Base-by-base conservation (phyloP, 1,284 basidiomycete species). In the Agroathelia rolfsii region DNA sequence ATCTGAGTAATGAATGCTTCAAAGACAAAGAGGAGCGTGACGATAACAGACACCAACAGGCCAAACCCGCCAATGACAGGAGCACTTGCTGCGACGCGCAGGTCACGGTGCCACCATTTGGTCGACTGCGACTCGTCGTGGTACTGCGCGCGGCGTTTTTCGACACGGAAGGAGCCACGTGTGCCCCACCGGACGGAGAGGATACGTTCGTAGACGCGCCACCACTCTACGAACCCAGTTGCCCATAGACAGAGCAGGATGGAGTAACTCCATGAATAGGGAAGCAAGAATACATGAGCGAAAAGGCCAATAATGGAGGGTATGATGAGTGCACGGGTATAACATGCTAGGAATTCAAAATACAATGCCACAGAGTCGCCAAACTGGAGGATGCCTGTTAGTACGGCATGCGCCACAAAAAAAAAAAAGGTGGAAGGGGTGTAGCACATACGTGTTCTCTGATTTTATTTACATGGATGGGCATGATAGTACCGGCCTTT, bases 321-420 rank as follows among this genome's bases (percentile, higher is more conserved):
- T 37, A 86, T 72, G 11, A 79, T 47, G 21, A 93, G 70, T 18
- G 79, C 76, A 23, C 71, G 69, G 0, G 88, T 83, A 61, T 96
- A 96, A 37, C 74, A 73, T 3, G 77, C 72, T 7, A 96, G 67
- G 61, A 93, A 95, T 34, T 76, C 73, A 55, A 93, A 95, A 59
- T 96, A 95, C 16, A 93, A 70, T n/a, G 88, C 86, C 10, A 94
- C 65, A 1, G 76, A 69, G 47, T 89, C 87, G 11, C 92, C 88
- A 50, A 90, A 92, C 76, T 90, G 42, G n/a, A 28, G n/a, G n/a
- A n/a, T n/a, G n/a, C n/a, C n/a, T n/a, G n/a, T n/a, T n/a, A n/a
- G n/a, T n/a, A n/a, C n/a, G n/a, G n/a, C n/a, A n/a, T n/a, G n/a
- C n/a, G n/a, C n/a, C n/a, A 36, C 8, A n/a, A 20, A 12, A 36